A percentile compares a stretch with the other conserved stretches of the same genome.
phyloP scores from a whole-genome alignment of 139 green algal genomes.

The Volvox africanus region DNA sequence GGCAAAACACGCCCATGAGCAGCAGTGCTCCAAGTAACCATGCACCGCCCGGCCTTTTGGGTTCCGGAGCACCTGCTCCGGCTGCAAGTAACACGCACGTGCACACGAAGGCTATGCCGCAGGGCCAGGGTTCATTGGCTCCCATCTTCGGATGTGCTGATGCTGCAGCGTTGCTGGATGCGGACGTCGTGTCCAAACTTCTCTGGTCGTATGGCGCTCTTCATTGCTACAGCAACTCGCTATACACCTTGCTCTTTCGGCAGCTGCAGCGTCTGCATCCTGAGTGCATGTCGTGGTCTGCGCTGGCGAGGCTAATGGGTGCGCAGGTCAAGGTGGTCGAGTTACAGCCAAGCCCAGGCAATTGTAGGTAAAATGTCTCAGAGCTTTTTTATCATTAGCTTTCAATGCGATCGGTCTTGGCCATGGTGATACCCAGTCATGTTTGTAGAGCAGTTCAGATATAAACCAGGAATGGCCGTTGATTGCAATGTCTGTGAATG shows the following conservation, averaged over 20 bases:
- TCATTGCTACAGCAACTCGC: constrained; percentile 34
- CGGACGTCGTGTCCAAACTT: constrained; percentile 34
- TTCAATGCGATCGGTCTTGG: too few species aligned
- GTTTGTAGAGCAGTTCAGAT: too few species aligned
- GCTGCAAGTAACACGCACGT: too few species aligned
- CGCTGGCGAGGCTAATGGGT: constrained; percentile 34
- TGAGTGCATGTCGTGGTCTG: constrained; percentile 16
- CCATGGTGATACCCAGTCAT: too few species aligned
- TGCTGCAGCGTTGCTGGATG: constrained; percentile 15
- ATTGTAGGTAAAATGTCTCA: background rate
- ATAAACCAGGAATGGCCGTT: too few species aligned
- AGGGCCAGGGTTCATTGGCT: too few species aligned
- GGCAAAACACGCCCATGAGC: background rate
- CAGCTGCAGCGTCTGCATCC: constrained; percentile 21
- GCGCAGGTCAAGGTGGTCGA: background rate
- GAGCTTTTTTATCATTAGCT: too few species aligned
- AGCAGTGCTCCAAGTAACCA: background rate
- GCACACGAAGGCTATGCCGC: too few species aligned
- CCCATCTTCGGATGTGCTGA: background rate
- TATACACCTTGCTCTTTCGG: constrained; percentile 43
- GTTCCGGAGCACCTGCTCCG: too few species aligned
- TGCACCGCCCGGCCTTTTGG: too few species aligned
- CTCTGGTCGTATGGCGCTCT: constrained; percentile 27
- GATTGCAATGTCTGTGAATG: too few species aligned
- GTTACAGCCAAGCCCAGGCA: constrained; percentile 23